A percentile compares a stretch with the other conserved stretches of the same genome.
phyloP scores from a whole-genome alignment of 345 rosid species.

The Salix suchowensis region DNA sequence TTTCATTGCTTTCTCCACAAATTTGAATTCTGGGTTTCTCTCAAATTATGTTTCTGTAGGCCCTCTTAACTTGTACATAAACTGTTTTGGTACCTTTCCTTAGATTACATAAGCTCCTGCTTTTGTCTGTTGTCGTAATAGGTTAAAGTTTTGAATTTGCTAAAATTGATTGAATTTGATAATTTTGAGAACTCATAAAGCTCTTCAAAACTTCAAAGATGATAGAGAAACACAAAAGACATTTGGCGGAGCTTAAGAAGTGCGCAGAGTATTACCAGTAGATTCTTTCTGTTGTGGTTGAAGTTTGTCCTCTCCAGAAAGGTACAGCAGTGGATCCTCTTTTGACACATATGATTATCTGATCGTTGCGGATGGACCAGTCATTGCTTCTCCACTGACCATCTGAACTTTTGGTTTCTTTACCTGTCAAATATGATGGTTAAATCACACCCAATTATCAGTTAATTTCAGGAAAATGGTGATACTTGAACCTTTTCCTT shows the following conservation, averaged over 20 bases:
- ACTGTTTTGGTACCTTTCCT: background rate
- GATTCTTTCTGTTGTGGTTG: background rate
- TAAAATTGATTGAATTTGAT: background rate
- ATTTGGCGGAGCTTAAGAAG: background rate
- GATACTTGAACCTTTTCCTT: background rate
- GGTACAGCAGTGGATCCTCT: too few relatives aligned
- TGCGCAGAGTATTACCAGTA: background rate
- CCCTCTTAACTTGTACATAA: background rate
- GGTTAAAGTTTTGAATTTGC: background rate
- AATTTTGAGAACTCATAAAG: background rate
- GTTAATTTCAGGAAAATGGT: background rate
- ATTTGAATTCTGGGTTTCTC: too few relatives aligned
- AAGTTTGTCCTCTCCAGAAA: too few relatives aligned
- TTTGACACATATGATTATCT: too few relatives aligned
- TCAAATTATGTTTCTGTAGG: background rate
- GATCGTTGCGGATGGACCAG: background rate
- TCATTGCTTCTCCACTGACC: background rate
- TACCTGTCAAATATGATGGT: background rate
- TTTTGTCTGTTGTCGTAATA: background rate
- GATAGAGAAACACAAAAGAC: too few relatives aligned
- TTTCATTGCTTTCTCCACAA: too few relatives aligned
- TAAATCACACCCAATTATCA: background rate
- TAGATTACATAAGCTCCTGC: background rate
- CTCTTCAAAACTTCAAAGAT: background rate
- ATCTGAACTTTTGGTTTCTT: background rate